Conservation (phyloP, 257 asterid species). For the Salvia miltiorrhiza region DNA sequence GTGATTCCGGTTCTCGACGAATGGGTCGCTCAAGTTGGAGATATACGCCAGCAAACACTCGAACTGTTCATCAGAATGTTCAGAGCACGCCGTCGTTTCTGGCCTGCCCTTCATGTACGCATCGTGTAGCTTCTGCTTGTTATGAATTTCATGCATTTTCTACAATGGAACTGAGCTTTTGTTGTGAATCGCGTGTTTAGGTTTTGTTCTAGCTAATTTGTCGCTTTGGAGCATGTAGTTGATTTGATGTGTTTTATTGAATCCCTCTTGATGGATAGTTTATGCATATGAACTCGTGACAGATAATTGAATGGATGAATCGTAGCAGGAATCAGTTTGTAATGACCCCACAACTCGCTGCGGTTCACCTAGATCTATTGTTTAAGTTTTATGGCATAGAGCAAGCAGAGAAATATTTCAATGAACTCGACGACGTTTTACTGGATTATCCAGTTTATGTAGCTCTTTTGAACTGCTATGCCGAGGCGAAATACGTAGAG, state of each 20-base stretch:
- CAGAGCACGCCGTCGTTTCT: not conserved
- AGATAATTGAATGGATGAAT: constrained; percentile 28
- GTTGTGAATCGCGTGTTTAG: no score
- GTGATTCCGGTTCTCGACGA: not conserved
- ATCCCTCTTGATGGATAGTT: no score
- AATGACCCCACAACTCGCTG: not conserved
- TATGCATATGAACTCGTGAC: not conserved
- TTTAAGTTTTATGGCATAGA: constrained; percentile 21
- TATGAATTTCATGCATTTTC: no score
- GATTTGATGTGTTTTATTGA: not conserved
- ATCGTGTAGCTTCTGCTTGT: no score
- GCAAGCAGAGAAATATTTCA: constrained; percentile 20
- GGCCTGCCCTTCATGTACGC: not conserved
- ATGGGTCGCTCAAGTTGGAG: not conserved
- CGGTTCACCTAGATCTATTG: constrained; percentile 20
- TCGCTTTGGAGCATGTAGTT: no score
- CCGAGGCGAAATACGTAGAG: not conserved
- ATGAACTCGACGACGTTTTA: not conserved
- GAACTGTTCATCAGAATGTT: not conserved
- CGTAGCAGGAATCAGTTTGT: constrained; percentile 4
- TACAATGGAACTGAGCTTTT: not conserved
- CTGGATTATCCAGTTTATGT: constrained; percentile 6
- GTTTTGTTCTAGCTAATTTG: no score
- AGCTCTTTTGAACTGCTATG: constrained; percentile 31
- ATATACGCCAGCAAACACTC: not conserved